Evolutionary conservation across 441 rosid species (phyloP), one percentile per base, ranked within the genome.

Genomic region (Populus hybrid): DNA sequence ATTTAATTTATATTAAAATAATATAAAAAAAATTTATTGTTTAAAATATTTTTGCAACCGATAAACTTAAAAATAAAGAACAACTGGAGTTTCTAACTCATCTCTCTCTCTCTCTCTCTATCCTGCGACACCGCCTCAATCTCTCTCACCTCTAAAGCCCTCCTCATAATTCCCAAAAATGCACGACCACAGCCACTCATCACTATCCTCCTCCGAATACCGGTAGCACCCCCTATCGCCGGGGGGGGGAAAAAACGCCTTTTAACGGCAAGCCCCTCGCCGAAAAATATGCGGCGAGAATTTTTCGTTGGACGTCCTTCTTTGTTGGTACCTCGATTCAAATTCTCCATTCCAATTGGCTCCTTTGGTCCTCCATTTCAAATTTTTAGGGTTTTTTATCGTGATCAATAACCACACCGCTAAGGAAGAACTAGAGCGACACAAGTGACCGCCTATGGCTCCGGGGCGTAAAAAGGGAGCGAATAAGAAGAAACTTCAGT

Each of bases 401-500:
- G 36, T n/a, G 32, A 72, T 68, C 73, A 21, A 72, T 75, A 23
- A 50, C 34, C 69, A 30, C 14, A 9, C 57, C 80, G 59, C 53
- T 14, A 18, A 73, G 12, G 12, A 30, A 42, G 23, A 76, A 5
- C 35, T 6, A 67, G 38, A 26, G 38, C 70, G 10, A 67, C 9
- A 28, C 23, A 67, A 21, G 66, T 8, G 7, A 18, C 69, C 83
- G 89, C 87, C 86, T 82, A 97, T 93, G 98, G 98, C 97, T 84
- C 93, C 96, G 80, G 87, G 93, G 88, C 97, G 99, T 88, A 93
- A 80, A 87, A 94, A 77, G 86, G 99, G 97, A 88, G 94, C 85
- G 76, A 93, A 82, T 85, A 95, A 92, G 82, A 84, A 84, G 19
- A 92, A 86, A 76, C 85, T 82, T 73, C 88, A 90, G 79, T 87